Percentiles rank a stretch among this genome's conserved stretches.
Evolutionary conservation across 2,329 filamentous ascomycete species (phyloP).

Genomic region (Neurospora sp.): DNA sequence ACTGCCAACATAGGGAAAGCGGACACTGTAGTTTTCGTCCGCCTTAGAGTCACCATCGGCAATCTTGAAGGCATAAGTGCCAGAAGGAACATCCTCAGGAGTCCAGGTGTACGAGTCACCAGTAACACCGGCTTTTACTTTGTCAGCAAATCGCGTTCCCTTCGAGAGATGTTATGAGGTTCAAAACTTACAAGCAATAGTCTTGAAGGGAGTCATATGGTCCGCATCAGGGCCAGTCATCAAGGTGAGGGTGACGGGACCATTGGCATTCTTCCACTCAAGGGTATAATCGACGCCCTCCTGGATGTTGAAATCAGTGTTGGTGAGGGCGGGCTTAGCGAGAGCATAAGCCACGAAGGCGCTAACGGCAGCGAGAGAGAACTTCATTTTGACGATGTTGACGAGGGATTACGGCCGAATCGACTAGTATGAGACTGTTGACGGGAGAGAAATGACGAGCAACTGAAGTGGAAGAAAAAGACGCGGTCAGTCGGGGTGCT

Average conservation of each 20-base stretch:
- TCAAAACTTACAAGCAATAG: constrained; percentile 26
- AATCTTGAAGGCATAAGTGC: constrained; percentile 37
- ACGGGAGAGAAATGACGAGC: constrained; percentile 6
- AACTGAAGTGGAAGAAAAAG: background rate
- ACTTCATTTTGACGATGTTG: constrained; percentile 30
- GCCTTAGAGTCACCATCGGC: constrained; percentile 21
- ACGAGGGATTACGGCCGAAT: constrained; percentile 3
- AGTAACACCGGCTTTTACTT: constrained; percentile 23
- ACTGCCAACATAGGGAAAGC: constrained; percentile 22
- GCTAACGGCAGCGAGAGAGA: constrained; percentile 25
- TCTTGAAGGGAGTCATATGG: constrained; percentile 26
- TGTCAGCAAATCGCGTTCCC: background rate
- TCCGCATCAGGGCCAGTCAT: constrained; percentile 25
- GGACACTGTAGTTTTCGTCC: constrained; percentile 33
- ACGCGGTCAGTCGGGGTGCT: background rate
- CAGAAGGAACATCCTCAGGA: constrained; percentile 26
- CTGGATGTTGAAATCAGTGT: constrained; percentile 21
- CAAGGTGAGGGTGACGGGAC: constrained; percentile 32
- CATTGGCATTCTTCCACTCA: constrained; percentile 30
- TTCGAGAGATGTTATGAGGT: background rate
- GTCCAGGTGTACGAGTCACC: constrained; percentile 29
- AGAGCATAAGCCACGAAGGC: constrained; percentile 24
- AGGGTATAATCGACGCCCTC: constrained; percentile 33
- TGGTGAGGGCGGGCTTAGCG: constrained; percentile 23
- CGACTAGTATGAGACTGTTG: constrained; percentile 10